Conservation (phyloP, 1,284 basidiomycete genomes). For the Leccinum proximum region DNA sequence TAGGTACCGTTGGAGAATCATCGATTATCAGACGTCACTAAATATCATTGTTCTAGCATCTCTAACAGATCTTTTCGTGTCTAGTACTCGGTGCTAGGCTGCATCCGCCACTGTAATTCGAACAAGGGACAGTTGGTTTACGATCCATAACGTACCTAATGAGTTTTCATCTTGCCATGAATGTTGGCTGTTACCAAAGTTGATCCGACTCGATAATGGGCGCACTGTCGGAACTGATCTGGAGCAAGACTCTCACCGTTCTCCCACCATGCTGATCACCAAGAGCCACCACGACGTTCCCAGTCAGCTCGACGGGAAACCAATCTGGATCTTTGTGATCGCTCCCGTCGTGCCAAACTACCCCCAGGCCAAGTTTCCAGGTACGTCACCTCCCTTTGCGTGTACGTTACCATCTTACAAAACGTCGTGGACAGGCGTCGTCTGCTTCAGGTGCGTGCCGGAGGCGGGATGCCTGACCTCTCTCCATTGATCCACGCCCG, state of each 20-base stretch:
- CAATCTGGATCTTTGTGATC: conserved; percentile 79
- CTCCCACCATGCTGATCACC: conserved; percentile 68
- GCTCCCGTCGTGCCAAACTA: conserved; percentile 68
- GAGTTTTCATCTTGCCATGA: not conserved
- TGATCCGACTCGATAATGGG: too few species aligned
- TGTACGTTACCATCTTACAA: conserved; percentile 2
- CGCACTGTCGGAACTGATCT: not conserved
- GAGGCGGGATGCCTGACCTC: not conserved
- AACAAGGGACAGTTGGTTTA: not conserved
- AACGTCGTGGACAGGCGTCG: conserved; percentile 50
- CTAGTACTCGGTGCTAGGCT: not conserved
- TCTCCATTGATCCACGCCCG: conserved; percentile 5
- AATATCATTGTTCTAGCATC: not conserved
- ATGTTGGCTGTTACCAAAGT: not conserved
- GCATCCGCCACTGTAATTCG: not conserved
- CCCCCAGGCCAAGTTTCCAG: conserved; percentile 82
- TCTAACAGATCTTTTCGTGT: not conserved
- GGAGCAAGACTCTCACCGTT: not conserved
- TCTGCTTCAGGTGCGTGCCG: conserved; percentile 67
- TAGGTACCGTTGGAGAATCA: not conserved
- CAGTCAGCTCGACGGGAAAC: conserved; percentile 62
- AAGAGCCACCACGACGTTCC: conserved; percentile 77
- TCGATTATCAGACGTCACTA: not conserved
- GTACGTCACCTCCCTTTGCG: conserved; percentile 29
- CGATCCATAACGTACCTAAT: not conserved